Evolutionary conservation across 2,329 filamentous ascomycete species (phyloP).

Genomic region (Stagonosporopsis vannaccii): DNA sequence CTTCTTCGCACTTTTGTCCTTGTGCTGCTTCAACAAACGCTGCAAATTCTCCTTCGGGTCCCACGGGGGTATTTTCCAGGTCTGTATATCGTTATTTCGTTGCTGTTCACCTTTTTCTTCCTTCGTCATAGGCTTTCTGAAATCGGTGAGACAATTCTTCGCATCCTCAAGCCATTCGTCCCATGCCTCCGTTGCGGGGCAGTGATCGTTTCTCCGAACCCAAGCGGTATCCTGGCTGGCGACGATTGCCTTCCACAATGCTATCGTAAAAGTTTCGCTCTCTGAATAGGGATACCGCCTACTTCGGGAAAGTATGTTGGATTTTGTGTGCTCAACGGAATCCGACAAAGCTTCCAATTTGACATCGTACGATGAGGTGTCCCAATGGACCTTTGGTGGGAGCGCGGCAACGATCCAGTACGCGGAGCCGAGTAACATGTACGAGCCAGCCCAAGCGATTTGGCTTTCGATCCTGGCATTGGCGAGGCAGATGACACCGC

Average conservation of each 20-base stretch:
- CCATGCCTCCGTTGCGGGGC: slow-evolving; percentile 54
- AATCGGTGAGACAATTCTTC: slow-evolving; percentile 25
- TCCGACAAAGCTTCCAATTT: slow-evolving; percentile 46
- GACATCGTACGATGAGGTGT: slow-evolving; percentile 55
- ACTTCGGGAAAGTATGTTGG: slow-evolving; percentile 10
- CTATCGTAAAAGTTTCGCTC: slow-evolving; percentile 54
- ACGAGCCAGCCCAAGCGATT: slow-evolving; percentile 58
- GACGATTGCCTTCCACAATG: slow-evolving; percentile 58
- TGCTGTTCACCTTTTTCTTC: slow-evolving; percentile 12
- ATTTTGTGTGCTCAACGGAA: slow-evolving; percentile 44
- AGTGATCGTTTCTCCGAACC: slow-evolving; percentile 51
- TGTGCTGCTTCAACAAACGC: background rate
- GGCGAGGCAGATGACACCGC: slow-evolving; percentile 60
- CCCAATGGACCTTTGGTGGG: slow-evolving; percentile 57
- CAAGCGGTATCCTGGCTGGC: slow-evolving; percentile 55
- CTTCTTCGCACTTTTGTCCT: background rate
- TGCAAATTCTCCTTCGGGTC: background rate
- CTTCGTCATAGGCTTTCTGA: slow-evolving; percentile 16
- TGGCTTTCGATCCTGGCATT: slow-evolving; percentile 58
- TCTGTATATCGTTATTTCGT: slow-evolving; percentile 23
- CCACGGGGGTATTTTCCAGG: slow-evolving; percentile 40
- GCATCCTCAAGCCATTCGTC: slow-evolving; percentile 52
- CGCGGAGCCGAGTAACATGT: slow-evolving; percentile 58
- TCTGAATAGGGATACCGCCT: slow-evolving; percentile 26
- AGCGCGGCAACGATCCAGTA: slow-evolving; percentile 62